phyloP scores from a whole-genome alignment of 257 asterid species.

The Henckelia pumila region DNA sequence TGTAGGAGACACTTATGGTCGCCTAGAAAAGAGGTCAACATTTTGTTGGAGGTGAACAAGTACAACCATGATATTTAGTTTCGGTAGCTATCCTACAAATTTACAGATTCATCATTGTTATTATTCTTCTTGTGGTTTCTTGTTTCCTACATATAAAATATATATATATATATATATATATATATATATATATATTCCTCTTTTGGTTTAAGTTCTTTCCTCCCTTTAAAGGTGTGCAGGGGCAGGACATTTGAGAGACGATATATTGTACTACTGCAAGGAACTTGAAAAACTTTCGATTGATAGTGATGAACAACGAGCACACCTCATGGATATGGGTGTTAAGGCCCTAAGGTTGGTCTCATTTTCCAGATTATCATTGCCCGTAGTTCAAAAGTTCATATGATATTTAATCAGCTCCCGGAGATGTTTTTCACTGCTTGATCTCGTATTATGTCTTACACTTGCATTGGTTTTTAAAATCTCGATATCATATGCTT shows the following conservation, averaged over 20 bases:
- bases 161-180: too few relatives aligned
- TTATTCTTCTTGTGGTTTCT: neutral
- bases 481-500: slow-evolving; percentile 9
- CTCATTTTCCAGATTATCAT: slow-evolving; percentile 16
- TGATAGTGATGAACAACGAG: slow-evolving; percentile 65
- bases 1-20: neutral
- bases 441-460: slow-evolving; percentile 3
- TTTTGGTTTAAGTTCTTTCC: slow-evolving; percentile 20
- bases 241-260: slow-evolving; percentile 93
- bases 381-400: slow-evolving; percentile 1
- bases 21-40: neutral
- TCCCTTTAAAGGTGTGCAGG: slow-evolving; percentile 74
- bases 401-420: neutral
- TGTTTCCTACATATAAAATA: too few relatives aligned
- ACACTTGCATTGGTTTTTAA: slow-evolving; percentile 7
- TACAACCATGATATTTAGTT: neutral
- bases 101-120: slow-evolving; percentile 8
- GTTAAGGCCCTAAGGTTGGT: slow-evolving; percentile 85
- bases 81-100: neutral
- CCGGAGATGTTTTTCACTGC: neutral
- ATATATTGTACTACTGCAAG: slow-evolving; percentile 61
- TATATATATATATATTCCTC: too few relatives aligned
- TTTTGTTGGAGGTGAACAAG: neutral
- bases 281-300: slow-evolving; percentile 64
- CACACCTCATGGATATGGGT: slow-evolving; percentile 83